Base-by-base conservation (phyloP, 495 filamentous ascomycete genomes). In the Rhizodiscina lignyota region DNA sequence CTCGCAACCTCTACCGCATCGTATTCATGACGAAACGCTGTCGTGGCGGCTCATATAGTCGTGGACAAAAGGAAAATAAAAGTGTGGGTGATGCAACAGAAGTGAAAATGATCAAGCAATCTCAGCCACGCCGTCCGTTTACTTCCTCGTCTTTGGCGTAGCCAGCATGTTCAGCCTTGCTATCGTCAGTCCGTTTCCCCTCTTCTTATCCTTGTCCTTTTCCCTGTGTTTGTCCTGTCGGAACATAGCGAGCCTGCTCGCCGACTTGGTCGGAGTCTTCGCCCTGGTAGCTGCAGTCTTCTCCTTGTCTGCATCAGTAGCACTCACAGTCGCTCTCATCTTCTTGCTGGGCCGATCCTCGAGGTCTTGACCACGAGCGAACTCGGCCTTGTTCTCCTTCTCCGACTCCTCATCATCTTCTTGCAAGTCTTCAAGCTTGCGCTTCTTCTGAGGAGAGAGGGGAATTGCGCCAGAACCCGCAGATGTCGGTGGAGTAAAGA, bases 101-200 rank as follows among this genome's bases (percentile, higher is more conserved):
- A n/a, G n/a, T n/a, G n/a, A n/a, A n/a, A n/a, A n/a, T n/a, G n/a
- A n/a, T n/a, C n/a, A n/a, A n/a, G n/a, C n/a, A n/a, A n/a, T n/a
- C n/a, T n/a, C n/a, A n/a, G n/a, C n/a, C n/a, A n/a, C n/a, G n/a
- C n/a, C n/a, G n/a, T n/a, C n/a, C n/a, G n/a, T n/a, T n/a, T n/a
- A n/a, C n/a, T 27, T 27, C 30, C 33, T 10, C 17, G 8, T 35
- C 47, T 56, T 59, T 5, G 56, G 56, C 34, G 45, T 50, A 10
- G 56, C 48, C 1, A 59, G 43, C 24, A 53, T 42, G 36, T 50
- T 51, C 40, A 59, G 30, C 33, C 56, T 49, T 1, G 52, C 53
- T 42, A 40, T 44, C 30, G 45, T 55, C 30, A 59, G 44, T 26
- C 39, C 24, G 18, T 44, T 40, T 2, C 34, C 32, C 10, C 40